Base-by-base conservation (phyloP, 2,329 filamentous ascomycete genomes). In the Diaporthe humulicola region DNA sequence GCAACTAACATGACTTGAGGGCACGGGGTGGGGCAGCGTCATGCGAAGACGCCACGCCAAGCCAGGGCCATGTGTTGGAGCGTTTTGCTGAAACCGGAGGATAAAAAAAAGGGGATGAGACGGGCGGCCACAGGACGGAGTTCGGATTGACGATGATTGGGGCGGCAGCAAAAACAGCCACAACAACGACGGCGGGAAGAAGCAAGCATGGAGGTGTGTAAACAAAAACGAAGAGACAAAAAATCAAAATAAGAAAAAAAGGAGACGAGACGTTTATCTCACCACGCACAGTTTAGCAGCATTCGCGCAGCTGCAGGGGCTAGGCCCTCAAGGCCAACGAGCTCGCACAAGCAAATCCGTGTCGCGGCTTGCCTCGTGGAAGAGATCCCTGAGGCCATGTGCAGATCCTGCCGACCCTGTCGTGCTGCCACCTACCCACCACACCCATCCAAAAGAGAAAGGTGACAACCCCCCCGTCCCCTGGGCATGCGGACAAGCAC, bases 371-470 rank as follows among this genome's bases (percentile, higher is more conserved):
- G 56, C 72, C 72, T 74, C 72, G 72, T 74, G 72, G 72, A 70
- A 42, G 48, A 74, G 77, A 83, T 84, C 81, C 82, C 80, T 84
- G 81, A 80, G 81, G 82, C 82, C 82, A 84, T 82, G 83, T 82
- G 82, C 81, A 81, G 82, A 84, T 83, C 82, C 80, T 76, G 80
- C 78, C 78, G 78, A 78, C 78, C 79, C 79, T 77, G 79, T 75
- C 78, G 75, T 77, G 77, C 78, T 77, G 76, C 79, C 78, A 78
- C 77, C 76, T 77, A 75, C 76, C 73, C 73, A 48, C 72, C 64
- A 52, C 66, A 50, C 74, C 66, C 58, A 70, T 67, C 64, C 64
- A 25, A 36, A 25, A 28, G 22, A 40, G 45, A 38, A 67, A 22
- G 28, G 64, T 48, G 30, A 52, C 64, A n/a, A 19, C 36, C 69